These are phyloP conservation scores for Saccharomyces jurei DNA, from an alignment of 805 yeast species.

Conservation along the genomic window DNA sequence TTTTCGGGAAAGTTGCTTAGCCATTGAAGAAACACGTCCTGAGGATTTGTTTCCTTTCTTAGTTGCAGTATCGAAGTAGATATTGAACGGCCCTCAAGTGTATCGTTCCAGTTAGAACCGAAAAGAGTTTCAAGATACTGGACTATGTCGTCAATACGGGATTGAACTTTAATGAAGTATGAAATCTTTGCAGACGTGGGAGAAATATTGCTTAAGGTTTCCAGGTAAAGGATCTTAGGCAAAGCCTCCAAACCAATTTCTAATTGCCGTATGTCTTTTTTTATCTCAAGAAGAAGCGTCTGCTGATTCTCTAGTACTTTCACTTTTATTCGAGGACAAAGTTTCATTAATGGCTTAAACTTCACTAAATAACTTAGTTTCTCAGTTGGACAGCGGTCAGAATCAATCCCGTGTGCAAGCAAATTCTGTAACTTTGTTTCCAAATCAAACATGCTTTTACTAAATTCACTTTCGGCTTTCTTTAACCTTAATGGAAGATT, in stretches of 20 bases:
- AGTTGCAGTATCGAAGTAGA: constrained; percentile 41
- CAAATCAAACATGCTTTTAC: constrained; percentile 34
- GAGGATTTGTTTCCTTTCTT: constrained; percentile 39
- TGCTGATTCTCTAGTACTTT: constrained; percentile 55
- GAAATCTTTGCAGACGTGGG: constrained; percentile 38
- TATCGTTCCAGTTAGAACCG: constrained; percentile 53
- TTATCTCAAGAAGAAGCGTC: constrained; percentile 41
- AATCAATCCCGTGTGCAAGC: constrained; percentile 33
- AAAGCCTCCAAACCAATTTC: constrained; percentile 35
- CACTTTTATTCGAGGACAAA: constrained; percentile 46
- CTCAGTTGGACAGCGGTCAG: constrained; percentile 35
- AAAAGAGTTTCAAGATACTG: constrained; percentile 42
- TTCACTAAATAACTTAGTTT: constrained; percentile 45
- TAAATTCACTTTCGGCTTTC: constrained; percentile 35
- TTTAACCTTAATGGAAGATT: constrained; percentile 29
- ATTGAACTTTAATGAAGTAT: constrained; percentile 46
- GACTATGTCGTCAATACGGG: constrained; percentile 36
- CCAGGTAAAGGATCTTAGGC: constrained; percentile 28
- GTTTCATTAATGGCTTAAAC: constrained; percentile 39
- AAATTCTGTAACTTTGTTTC: constrained; percentile 40
- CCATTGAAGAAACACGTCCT: constrained; percentile 44
- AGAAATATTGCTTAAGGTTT: constrained; percentile 41
- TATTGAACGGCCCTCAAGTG: constrained; percentile 61
- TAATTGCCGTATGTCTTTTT: constrained; percentile 37
- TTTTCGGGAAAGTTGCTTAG: constrained; percentile 22